Conservation (phyloP, 352 stramenopile species). For the Pythium aristosporum region DNA sequence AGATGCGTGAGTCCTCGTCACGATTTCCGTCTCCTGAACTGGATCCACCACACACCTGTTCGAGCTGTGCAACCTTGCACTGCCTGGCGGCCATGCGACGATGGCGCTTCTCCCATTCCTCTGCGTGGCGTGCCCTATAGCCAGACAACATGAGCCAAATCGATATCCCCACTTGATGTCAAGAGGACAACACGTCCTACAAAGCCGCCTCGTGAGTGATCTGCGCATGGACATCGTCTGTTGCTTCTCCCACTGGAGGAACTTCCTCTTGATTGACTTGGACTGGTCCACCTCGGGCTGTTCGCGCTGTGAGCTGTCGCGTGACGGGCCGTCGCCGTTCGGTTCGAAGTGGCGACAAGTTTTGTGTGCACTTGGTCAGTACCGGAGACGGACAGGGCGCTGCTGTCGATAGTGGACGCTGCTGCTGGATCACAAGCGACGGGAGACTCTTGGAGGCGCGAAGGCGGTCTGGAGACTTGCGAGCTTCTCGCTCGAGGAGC, state of each 20-base stretch:
- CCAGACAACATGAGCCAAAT: background rate
- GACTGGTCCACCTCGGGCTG: background rate
- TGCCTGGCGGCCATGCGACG: slow-evolving; percentile 6
- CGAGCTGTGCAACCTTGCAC: slow-evolving; percentile 30
- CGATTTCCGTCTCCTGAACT: background rate
- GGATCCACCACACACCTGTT: slow-evolving; percentile 22
- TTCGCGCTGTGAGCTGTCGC: slow-evolving; percentile 9
- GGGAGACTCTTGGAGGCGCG: slow-evolving; percentile 37
- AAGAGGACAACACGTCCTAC: slow-evolving; percentile 1
- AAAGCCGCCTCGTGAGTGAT: slow-evolving; percentile 11
- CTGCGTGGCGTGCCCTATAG: slow-evolving; percentile 3
- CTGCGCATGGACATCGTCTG: background rate
- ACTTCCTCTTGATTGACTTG: background rate
- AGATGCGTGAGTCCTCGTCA: background rate
- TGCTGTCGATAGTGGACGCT: background rate
- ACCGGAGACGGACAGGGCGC: slow-evolving; percentile 11
- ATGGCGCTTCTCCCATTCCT: slow-evolving; percentile 12
- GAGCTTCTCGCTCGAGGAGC: slow-evolving; percentile 20
- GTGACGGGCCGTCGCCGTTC: slow-evolving; percentile 12
- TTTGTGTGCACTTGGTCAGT: slow-evolving; percentile 16
- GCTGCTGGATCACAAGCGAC: slow-evolving; percentile 20
- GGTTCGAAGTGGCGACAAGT: slow-evolving; percentile 18
- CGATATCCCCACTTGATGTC: background rate
- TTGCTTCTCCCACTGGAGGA: background rate
- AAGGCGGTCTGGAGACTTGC: slow-evolving; percentile 11